Base-by-base conservation (phyloP, 1,284 basidiomycete genomes). In the Puccinia novopanici region DNA sequence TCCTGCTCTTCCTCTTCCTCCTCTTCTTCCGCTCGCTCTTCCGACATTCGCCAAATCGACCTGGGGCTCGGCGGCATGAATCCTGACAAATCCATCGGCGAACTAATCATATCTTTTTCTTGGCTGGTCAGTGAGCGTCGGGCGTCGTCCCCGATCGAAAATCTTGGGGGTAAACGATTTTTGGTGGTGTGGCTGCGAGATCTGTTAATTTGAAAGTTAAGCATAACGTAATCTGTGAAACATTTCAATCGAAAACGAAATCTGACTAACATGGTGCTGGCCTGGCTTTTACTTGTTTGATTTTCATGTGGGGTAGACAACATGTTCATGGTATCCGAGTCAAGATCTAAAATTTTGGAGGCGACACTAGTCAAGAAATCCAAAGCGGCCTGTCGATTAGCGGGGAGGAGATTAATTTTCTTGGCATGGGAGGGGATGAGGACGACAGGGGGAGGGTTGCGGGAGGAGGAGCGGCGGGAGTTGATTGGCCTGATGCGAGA, bases 311-410 rank as follows among this genome's bases (percentile, higher is more conserved):
- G 34, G 59, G 27, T 40, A 22, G 45, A 40, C 1, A 73, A 19
- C 70, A 73, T 55, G 34, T 37, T 55, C 22, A 73, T 52, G 19
- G 70, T 73, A 37, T 73, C 70, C 2, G 70, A 50, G 52, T 73
- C 70, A 5, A 73, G 52, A 19, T 73, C 50, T 10, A 73, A 17
- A n/a, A 73, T 10, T 40, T 40, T 55, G 17, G 70, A 52, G 34
- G 70, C 70, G 50, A 73, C 50, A 12, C n/a, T 73, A n/a, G 70
- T 37, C 37, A 73, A 52, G 52, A 73, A 73, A 15, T 37, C 37
- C 34, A 54, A 3, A 15, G 24, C 30, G 24, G 52, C 70, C 15
- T 54, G 48, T 0, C 70, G 48, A 40, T 30, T 68, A 42, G n/a
- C 40, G 13, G 19, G 8, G 24, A 30, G 30, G 22, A 34, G 50